Conservation (phyloP, 371 early-diverging fungal genomes). For the Lichtheimia hyalospora region DNA sequence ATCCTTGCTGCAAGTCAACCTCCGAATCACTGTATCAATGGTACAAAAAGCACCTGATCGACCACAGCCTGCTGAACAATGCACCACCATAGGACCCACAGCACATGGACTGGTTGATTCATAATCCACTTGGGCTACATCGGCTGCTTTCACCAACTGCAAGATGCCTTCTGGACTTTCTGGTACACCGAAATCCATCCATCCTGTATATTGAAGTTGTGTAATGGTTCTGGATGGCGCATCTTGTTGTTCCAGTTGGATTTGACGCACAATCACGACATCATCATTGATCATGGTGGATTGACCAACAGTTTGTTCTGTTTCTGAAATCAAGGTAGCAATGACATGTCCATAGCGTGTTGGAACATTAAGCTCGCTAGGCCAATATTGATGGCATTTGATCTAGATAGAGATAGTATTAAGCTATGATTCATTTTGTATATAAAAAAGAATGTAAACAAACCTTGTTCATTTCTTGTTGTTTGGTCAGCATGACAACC, state of each 20-base stretch:
- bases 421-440: no score
- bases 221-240: slow-evolving; percentile 44
- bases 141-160: slow-evolving; percentile 59
- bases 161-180: slow-evolving; percentile 62
- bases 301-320: slow-evolving; percentile 5
- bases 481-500: slow-evolving; percentile 89
- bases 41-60: slow-evolving; percentile 94
- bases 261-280: slow-evolving; percentile 21
- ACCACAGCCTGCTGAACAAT: slow-evolving; percentile 97
- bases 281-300: neutral
- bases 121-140: slow-evolving; percentile 40
- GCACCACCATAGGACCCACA: slow-evolving; percentile 83
- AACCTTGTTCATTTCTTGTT: slow-evolving; percentile 68
- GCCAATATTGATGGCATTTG: slow-evolving; percentile 84
- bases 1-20: neutral
- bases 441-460: neutral
- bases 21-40: slow-evolving; percentile 65
- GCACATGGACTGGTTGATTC: slow-evolving; percentile 1
- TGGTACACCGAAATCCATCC: slow-evolving; percentile 90
- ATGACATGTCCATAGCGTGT: slow-evolving; percentile 37
- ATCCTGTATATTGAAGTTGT: slow-evolving; percentile 84
- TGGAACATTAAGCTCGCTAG: slow-evolving; percentile 35
- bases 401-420: slow-evolving; percentile 21
- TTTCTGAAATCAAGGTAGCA: slow-evolving; percentile 33
- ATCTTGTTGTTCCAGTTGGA: slow-evolving; percentile 8